Evolutionary conservation across 2,329 filamentous ascomycete species (phyloP).

Genomic region (Diaporthe sp.): DNA sequence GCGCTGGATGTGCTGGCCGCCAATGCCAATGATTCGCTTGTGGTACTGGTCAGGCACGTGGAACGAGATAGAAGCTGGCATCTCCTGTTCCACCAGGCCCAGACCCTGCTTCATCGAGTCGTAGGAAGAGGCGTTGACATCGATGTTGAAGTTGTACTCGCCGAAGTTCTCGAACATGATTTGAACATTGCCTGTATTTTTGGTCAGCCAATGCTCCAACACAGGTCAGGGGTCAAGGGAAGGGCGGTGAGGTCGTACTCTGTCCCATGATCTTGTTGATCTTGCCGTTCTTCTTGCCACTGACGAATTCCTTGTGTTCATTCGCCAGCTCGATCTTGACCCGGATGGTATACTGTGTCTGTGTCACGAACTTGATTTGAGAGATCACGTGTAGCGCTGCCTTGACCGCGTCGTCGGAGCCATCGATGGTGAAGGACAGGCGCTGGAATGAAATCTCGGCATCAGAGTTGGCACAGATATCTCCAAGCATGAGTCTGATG

Average conservation of each 20-base stretch:
- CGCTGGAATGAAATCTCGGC: conserved; percentile 97
- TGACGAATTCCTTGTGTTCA: conserved; percentile 99
- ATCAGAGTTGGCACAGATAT: conserved; percentile 96
- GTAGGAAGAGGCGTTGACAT: conserved; percentile 92
- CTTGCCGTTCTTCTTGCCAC: conserved; percentile 99
- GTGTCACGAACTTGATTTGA: conserved; percentile 88
- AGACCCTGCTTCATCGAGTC: conserved; percentile 95
- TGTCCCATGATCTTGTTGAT: conserved; percentile 99
- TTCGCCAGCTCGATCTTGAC: conserved; percentile 99
- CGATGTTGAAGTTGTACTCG: conserved; percentile 99
- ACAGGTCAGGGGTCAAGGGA: not conserved
- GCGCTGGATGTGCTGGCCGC: conserved; percentile 97
- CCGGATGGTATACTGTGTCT: conserved; percentile 90
- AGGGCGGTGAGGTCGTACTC: conserved; percentile 66
- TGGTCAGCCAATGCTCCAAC: conserved; percentile 44
- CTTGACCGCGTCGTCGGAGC: conserved; percentile 96
- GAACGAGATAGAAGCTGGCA: conserved; percentile 99
- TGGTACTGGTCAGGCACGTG: conserved; percentile 99
- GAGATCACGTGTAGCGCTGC: conserved; percentile 95
- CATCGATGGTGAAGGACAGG: conserved; percentile 92
- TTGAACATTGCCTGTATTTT: conserved; percentile 82
- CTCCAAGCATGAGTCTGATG: conserved; percentile 89
- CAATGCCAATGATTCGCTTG: conserved; percentile 99
- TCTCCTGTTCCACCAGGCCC: conserved; percentile 95
- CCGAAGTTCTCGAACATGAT: conserved; percentile 99